A percentile compares a stretch with the other conserved stretches of the same genome.
phyloP scores from a whole-genome alignment of 2,329 filamentous ascomycete genomes.

The Sclerotinia trifoliorum region DNA sequence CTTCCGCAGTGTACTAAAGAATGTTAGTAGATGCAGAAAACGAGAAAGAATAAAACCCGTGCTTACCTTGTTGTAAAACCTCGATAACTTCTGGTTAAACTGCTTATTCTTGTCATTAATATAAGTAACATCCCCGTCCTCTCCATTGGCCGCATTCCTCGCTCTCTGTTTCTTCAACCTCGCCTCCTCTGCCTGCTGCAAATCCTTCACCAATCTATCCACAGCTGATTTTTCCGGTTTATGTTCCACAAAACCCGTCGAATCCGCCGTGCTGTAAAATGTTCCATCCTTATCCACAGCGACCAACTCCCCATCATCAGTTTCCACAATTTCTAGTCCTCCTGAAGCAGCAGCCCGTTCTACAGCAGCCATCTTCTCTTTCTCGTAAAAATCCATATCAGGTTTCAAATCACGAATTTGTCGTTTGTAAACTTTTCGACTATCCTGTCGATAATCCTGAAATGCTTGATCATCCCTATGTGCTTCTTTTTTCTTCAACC shows the following conservation, averaged over 20 bases:
- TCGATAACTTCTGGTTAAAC: constrained; percentile 94
- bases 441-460: constrained; percentile 82
- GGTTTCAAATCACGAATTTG: constrained; percentile 76
- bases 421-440: constrained; percentile 89
- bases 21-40: constrained; percentile 31
- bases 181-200: constrained; percentile 84
- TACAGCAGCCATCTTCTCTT: constrained; percentile 79
- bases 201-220: constrained; percentile 80
- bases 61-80: constrained; percentile 88
- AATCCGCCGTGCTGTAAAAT: constrained; percentile 87
- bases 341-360: constrained; percentile 82
- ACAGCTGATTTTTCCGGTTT: constrained; percentile 84
- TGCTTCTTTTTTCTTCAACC: constrained; percentile 78
- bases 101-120: constrained; percentile 99
- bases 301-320: constrained; percentile 89
- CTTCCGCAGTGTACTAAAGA: constrained; percentile 80
- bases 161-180: constrained; percentile 83
- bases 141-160: constrained; percentile 72
- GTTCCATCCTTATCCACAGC: constrained; percentile 88
- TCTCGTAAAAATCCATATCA: constrained; percentile 81
- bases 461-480: constrained; percentile 86
- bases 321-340: constrained; percentile 89
- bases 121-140: constrained; percentile 91
- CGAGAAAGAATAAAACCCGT: constrained; percentile 10
- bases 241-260: constrained; percentile 76